Evolutionary conservation across 768 basidiomycete genomes (phyloP).

Genomic region (Naganishia randhawae): DNA sequence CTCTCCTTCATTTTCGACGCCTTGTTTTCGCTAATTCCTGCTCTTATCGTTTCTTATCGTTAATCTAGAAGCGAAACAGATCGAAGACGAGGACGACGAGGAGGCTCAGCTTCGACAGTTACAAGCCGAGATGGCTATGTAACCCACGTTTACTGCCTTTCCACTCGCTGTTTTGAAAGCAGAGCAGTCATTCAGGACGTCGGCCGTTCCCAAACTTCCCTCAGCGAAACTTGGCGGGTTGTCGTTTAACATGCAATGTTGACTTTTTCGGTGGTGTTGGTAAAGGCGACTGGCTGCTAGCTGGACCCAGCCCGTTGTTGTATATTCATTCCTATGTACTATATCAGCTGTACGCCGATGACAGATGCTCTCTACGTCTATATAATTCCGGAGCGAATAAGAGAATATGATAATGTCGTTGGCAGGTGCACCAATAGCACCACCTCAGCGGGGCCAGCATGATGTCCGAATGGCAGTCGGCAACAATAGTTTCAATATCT

Average conservation of each 20-base stretch:
- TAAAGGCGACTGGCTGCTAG: not conserved
- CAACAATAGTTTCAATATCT: too few relatives aligned
- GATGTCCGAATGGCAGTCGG: too few relatives aligned
- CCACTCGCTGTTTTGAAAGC: not conserved
- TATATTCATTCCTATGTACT: not conserved
- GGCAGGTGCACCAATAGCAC: too few relatives aligned
- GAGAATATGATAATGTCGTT: too few relatives aligned
- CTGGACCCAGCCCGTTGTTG: not conserved
- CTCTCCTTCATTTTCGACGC: not conserved
- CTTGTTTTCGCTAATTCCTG: not conserved
- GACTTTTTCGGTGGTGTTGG: not conserved
- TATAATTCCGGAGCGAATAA: not conserved
- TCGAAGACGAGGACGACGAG: constrained; percentile 78
- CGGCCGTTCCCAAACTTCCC: not conserved
- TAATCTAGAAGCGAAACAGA: constrained; percentile 23
- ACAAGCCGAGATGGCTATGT: constrained; percentile 61
- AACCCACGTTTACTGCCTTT: not conserved
- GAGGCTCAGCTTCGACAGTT: constrained; percentile 81
- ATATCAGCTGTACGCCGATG: not conserved
- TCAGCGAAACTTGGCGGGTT: not conserved
- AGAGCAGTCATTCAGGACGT: not conserved
- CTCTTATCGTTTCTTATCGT: not conserved
- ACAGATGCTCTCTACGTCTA: not conserved
- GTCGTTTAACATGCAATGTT: not conserved
- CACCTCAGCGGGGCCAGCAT: too few relatives aligned